Evolutionary conservation across 2,329 filamentous ascomycete species (phyloP), one percentile per base, ranked within the genome.

Genomic region (Pezicula neosporulosa): DNA sequence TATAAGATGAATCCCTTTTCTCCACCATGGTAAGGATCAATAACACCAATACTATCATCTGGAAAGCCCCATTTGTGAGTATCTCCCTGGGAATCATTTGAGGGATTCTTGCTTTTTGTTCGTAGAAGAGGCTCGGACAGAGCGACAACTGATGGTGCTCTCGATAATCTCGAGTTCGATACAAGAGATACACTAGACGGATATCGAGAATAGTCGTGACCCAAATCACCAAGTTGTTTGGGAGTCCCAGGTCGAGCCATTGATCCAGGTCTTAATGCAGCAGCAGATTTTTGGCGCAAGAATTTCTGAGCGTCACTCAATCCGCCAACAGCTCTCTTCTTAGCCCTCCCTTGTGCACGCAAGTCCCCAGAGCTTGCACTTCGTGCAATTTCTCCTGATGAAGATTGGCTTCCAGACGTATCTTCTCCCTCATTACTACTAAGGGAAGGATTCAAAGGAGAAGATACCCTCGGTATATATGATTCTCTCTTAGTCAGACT

Each of bases 21-120:
- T 44, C 70, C 68, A 21, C 68, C 70, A 35, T 68, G 66, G 50
- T 74, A 73, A 19, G 71, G 63, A 61, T 56, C 67, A 1, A 75
- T 73, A 8, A 70, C 72, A 16, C 65, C 68, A 12, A 79, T 61
- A 30, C 74, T 67, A 56, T 80, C 75, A 58, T 79, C 74, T 10
- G 77, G 68, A 67, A 54, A 72, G 69, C 52, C 68, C 67, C 38
- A 64, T 59, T 61, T 70, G 67, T 60, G 70, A 58, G 43, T 60
- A 55, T 62, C 68, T 58, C 51, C 48, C 37, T 62, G 55, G 8
- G 56, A 60, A 39, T 60, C 56, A 44, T 44, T 60, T 30, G 56
- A 61, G 4, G 56, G 55, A 46, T 60, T 62, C 13, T 30, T 54
- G 18, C 50, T 54, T 27, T 52, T 56, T 4, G 54, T 54, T 53